Conservation (phyloP, 371 early-diverging fungal species). For the Mortierella sp. region DNA sequence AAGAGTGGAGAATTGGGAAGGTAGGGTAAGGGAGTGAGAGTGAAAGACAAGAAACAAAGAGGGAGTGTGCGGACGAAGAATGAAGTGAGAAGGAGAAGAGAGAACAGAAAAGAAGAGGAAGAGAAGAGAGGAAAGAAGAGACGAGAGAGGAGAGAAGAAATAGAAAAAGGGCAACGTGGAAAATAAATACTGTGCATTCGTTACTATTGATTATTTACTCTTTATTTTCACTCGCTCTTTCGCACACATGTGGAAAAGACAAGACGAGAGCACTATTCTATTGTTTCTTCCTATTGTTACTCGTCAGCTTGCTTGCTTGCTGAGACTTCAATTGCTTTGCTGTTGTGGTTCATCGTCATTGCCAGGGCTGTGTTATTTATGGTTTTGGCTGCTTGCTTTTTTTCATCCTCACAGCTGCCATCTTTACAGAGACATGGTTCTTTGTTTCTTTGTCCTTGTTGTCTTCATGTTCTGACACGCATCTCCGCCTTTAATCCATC, state of each 20-base stretch:
- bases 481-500: neutral
- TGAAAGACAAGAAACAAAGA: neutral
- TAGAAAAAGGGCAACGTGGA: neutral
- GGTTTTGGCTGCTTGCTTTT: no score
- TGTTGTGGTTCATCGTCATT: no score
- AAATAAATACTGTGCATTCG: neutral
- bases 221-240: neutral
- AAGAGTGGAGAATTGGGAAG: neutral
- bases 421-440: neutral
- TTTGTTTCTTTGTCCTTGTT: neutral
- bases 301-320: no score
- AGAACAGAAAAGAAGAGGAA: slow-evolving; percentile 3
- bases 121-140: neutral
- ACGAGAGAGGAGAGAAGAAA: neutral
- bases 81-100: slow-evolving; percentile 8
- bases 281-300: neutral
- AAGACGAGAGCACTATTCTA: neutral
- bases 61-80: neutral
- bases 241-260: neutral
- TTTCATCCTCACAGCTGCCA: no score
- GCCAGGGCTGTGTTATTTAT: no score
- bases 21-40: neutral
- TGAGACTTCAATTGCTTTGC: no score
- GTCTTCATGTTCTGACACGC: neutral
- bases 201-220: neutral